Evolutionary conservation across 208 protist species (phyloP), one percentile per base, ranked within the genome.

Genomic region (Herpetomonas samuelpessoai): DNA sequence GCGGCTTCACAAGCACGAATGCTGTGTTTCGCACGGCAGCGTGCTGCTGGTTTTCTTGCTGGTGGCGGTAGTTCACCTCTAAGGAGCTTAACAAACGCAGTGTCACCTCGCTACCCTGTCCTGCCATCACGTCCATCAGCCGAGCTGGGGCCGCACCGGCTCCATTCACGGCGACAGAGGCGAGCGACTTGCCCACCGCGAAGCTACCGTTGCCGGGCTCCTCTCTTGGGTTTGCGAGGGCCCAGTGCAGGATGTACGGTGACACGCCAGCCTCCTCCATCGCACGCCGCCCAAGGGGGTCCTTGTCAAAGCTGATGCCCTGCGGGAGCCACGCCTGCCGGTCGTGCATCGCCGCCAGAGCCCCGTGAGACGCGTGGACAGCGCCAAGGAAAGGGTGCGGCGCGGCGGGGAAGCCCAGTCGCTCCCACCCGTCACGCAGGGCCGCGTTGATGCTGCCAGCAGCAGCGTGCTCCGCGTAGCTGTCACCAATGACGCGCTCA

Each of bases 1-100:
- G 76, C n/a, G 70, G 76, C 76, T 90, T 90, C 4, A 90, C 60
- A 28, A 90, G 57, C 30, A 86, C 58, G 70, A 90, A 80, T 14
- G 83, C 83, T 16, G 62, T 67, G 60, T 90, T 86, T 9, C 77
- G 71, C 4, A 57, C 54, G 12, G 57, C 47, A 19, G 16, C 18
- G 44, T 19, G 44, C 19, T 22, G 44, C 44, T 22, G 44, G 44
- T 19, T 4, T 7, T 41, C 35, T 22, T 48, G 44, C 35, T 57
- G 41, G 21, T 35, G 14, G 25, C 59, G 53, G 50, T 74, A 59
- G 14, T 45, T 26, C 14, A 39, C 28, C 31, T 77, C 69, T 26
- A 69, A 39, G 12, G 18, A 35, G 9, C 38, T n/a, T 0, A 82
- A 29, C 4, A 68, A 24, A 18, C 45, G 41, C n/a, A 82, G 54